Evolutionary conservation across 176 grass and related monocot species (phyloP).

Genomic region (Oryza brachyantha): DNA sequence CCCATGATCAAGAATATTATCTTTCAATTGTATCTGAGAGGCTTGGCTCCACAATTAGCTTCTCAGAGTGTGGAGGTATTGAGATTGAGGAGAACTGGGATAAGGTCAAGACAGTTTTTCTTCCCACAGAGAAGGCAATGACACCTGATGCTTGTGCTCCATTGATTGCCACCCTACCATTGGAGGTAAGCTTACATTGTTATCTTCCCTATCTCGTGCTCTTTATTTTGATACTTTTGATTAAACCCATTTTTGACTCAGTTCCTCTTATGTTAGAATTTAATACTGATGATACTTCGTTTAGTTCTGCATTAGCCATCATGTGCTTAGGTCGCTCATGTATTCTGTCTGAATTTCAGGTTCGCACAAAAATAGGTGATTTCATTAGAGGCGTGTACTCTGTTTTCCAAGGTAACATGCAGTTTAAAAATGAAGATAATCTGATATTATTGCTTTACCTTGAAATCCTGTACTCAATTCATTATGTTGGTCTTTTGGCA

Average conservation of each 20-base stretch:
- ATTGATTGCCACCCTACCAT: constrained; percentile 83
- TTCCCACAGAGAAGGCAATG: constrained; percentile 76
- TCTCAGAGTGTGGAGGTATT: constrained; percentile 92
- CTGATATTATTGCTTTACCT: not conserved
- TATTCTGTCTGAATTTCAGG: constrained; percentile 44
- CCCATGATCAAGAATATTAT: constrained; percentile 95
- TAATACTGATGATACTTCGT: not conserved
- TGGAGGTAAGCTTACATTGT: constrained; percentile 53
- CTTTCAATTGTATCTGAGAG: constrained; percentile 81
- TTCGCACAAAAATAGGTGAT: constrained; percentile 78
- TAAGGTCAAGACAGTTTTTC: constrained; percentile 90
- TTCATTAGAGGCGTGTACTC: constrained; percentile 79
- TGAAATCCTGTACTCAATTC: constrained; percentile 1
- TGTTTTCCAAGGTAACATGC: constrained; percentile 86
- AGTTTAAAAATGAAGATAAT: not conserved
- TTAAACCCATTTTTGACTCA: not conserved
- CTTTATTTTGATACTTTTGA: not conserved
- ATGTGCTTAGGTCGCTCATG: not conserved
- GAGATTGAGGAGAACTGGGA: constrained; percentile 99
- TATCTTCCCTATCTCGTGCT: not conserved
- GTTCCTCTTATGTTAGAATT: constrained; percentile 2
- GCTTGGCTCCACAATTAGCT: constrained; percentile 83
- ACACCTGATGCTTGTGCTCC: constrained; percentile 76
- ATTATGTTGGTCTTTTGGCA: constrained; percentile 30
- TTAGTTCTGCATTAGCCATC: constrained; percentile 13